phyloP scores from a whole-genome alignment of 768 basidiomycete species.

The Crassisporium funariophilum region DNA sequence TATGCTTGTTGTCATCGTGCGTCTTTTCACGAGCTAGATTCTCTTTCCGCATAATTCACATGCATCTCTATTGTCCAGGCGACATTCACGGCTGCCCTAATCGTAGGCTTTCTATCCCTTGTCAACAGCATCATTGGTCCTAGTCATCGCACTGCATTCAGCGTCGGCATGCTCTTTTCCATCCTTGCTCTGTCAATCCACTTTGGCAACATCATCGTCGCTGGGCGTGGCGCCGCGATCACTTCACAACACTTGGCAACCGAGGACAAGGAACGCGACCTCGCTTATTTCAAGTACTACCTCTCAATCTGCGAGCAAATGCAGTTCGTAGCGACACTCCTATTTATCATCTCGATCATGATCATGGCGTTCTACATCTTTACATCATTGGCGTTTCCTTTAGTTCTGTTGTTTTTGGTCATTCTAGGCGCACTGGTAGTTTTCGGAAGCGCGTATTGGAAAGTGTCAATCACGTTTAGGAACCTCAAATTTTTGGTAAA shows the following conservation, averaged over 20 bases:
- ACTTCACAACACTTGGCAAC: slow-evolving; percentile 19
- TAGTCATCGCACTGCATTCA: slow-evolving; percentile 23
- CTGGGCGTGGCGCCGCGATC: slow-evolving; percentile 28
- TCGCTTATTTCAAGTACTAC: slow-evolving; percentile 30
- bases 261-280: slow-evolving; percentile 13
- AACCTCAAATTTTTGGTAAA: slow-evolving; percentile 26
- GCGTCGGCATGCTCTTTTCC: slow-evolving; percentile 33
- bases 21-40: slow-evolving; percentile 1
- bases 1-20: slow-evolving; percentile 30
- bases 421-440: slow-evolving; percentile 21
- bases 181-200: slow-evolving; percentile 32
- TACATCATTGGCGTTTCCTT: slow-evolving; percentile 26
- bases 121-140: slow-evolving; percentile 23
- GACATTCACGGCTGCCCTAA: slow-evolving; percentile 32
- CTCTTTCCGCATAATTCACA: background rate
- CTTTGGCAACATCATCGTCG: slow-evolving; percentile 33
- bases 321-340: slow-evolving; percentile 29
- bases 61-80: slow-evolving; percentile 21
- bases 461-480: slow-evolving; percentile 29
- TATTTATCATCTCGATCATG: slow-evolving; percentile 28
- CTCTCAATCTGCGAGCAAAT: slow-evolving; percentile 33
- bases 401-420: slow-evolving; percentile 23
- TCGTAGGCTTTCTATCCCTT: slow-evolving; percentile 28
- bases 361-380: slow-evolving; percentile 34
- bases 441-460: slow-evolving; percentile 31